Evolutionary conservation across 2,329 filamentous ascomycete species (phyloP).

Genomic region (Penicillium sp.): DNA sequence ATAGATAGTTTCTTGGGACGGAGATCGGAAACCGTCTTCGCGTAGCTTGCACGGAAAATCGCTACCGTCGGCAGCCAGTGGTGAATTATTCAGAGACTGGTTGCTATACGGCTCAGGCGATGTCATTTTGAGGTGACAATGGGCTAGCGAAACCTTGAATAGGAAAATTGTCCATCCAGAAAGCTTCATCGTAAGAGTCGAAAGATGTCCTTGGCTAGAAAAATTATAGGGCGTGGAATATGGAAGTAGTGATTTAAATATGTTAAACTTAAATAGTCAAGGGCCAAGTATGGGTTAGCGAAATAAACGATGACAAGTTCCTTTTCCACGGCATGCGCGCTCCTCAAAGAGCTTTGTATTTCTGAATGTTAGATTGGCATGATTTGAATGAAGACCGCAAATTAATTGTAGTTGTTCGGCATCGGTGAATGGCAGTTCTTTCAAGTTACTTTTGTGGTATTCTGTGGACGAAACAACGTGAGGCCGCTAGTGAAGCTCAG

Average conservation of each 20-base stretch:
- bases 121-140: constrained; percentile 75
- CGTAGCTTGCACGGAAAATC: constrained; percentile 83
- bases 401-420: background rate
- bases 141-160: constrained; percentile 50
- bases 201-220: background rate
- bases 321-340: background rate
- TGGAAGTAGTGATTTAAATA: background rate
- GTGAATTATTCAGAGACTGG: constrained; percentile 61
- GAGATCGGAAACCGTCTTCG: constrained; percentile 41
- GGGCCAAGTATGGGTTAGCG: background rate
- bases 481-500: background rate
- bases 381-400: background rate
- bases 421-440: background rate
- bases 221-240: background rate
- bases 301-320: background rate
- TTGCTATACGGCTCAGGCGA: constrained; percentile 66
- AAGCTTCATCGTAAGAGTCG: background rate
- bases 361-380: background rate
- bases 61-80: constrained; percentile 61
- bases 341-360: background rate
- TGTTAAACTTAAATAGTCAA: background rate
- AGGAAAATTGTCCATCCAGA: background rate
- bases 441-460: background rate
- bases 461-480: background rate
- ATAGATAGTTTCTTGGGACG: constrained; percentile 60